A percentile compares a stretch with the other conserved stretches of the same genome.
Conservation (phyloP, 208 protist species). For the Trypanosoma caninum region DNA sequence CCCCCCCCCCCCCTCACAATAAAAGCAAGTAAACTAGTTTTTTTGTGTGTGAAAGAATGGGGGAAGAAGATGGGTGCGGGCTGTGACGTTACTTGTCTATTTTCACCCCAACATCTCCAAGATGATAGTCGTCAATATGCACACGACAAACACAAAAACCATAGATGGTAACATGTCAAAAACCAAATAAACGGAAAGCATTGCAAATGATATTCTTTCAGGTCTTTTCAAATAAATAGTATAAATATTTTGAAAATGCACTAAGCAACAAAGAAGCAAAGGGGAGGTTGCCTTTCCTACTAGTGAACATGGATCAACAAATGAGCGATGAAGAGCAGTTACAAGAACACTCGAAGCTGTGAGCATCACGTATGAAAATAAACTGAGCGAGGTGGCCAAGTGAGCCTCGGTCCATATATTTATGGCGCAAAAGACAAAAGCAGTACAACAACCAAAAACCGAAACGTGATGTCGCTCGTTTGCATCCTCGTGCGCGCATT, state of each 20-base stretch:
- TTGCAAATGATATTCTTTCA: slow-evolving; percentile 27
- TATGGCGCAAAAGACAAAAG: slow-evolving; percentile 28
- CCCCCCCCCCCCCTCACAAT: too few species aligned
- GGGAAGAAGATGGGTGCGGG: background rate
- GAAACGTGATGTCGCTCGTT: background rate
- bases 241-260: slow-evolving; percentile 42
- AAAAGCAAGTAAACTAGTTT: too few species aligned
- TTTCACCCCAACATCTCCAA: slow-evolving; percentile 8
- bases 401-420: slow-evolving; percentile 44
- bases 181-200: slow-evolving; percentile 55
- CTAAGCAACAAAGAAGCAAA: slow-evolving; percentile 33
- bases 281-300: slow-evolving; percentile 34
- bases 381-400: slow-evolving; percentile 37
- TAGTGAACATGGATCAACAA: slow-evolving; percentile 30
- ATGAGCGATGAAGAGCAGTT: slow-evolving; percentile 39
- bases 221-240: slow-evolving; percentile 24
- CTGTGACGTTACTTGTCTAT: background rate
- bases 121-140: slow-evolving; percentile 29
- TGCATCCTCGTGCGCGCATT: background rate
- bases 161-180: slow-evolving; percentile 66
- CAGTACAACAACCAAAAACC: background rate
- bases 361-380: slow-evolving; percentile 30
- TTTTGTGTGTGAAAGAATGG: background rate
- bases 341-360: slow-evolving; percentile 22
- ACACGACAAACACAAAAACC: slow-evolving; percentile 34